phyloP scores from a whole-genome alignment of 192 early-diverging fungal species.

The Umbelopsis sp. region DNA sequence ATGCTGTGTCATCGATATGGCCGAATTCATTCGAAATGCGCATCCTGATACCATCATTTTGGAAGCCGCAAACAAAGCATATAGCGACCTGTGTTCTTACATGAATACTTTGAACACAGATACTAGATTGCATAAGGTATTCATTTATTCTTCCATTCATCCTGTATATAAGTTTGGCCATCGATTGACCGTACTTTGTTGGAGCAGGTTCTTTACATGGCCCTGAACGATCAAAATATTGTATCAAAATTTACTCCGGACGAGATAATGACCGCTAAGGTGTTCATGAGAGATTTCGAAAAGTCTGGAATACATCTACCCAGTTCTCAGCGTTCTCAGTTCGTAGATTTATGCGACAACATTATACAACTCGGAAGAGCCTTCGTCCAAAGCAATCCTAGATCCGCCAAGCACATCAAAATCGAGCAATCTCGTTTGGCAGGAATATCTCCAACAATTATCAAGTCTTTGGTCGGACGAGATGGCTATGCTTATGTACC shows the following conservation, averaged over 20 bases:
- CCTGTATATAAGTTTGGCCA: not conserved
- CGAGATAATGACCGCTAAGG: conserved; percentile 75
- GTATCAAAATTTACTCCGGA: conserved; percentile 59
- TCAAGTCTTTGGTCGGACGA: conserved; percentile 29
- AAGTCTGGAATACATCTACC: conserved; percentile 92
- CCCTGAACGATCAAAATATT: conserved; percentile 63
- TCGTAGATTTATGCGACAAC: conserved; percentile 82
- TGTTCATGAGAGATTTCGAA: conserved; percentile 92
- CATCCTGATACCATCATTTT: conserved; percentile 79
- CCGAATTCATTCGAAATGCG: conserved; percentile 90
- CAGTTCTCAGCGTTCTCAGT: conserved; percentile 60
- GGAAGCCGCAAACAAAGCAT: conserved; percentile 77
- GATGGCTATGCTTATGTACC: conserved; percentile 58
- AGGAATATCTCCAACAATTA: conserved; percentile 41
- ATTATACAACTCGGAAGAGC: conserved; percentile 78
- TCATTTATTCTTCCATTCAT: not conserved
- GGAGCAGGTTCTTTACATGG: conserved; percentile 66
- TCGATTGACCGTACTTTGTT: not conserved
- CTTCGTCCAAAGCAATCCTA: conserved; percentile 61
- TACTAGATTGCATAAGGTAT: conserved; percentile 76
- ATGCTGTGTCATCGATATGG: conserved; percentile 89
- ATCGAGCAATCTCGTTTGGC: conserved; percentile 43
- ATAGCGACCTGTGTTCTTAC: conserved; percentile 73
- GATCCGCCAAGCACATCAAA: conserved; percentile 41
- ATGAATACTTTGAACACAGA: conserved; percentile 96